These are phyloP conservation scores for Cryptosporidium sp. DNA, from an alignment of 169 alveolate species.

Conservation along the genomic window DNA sequence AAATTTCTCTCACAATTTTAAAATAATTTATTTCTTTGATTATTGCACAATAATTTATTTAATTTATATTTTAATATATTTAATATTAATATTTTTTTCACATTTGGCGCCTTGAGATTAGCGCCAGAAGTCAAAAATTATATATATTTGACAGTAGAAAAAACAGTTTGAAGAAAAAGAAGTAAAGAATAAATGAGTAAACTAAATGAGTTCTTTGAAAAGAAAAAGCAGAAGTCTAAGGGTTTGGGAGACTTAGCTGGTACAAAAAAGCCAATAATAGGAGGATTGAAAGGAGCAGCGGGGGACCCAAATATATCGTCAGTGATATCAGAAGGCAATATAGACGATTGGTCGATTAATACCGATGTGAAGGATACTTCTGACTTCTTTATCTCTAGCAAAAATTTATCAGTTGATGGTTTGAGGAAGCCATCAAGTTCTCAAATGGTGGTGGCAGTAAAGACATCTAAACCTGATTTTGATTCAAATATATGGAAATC, in stretches of 20 bases:
- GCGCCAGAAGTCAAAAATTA: neutral
- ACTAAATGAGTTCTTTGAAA: slow-evolving; percentile 62
- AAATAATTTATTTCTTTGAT: neutral
- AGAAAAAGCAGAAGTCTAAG: slow-evolving; percentile 59
- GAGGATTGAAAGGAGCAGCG: slow-evolving; percentile 20
- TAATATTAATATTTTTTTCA: neutral
- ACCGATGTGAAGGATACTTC: slow-evolving; percentile 43
- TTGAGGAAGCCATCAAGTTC: slow-evolving; percentile 21
- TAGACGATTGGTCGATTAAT: slow-evolving; percentile 66
- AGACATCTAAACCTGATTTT: slow-evolving; percentile 72
- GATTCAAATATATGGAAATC: slow-evolving; percentile 74
- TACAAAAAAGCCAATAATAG: slow-evolving; percentile 21
- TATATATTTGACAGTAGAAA: neutral
- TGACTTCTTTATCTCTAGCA: slow-evolving; percentile 7
- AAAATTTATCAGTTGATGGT: slow-evolving; percentile 14
- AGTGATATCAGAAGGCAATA: slow-evolving; percentile 35
- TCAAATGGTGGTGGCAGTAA: slow-evolving; percentile 66
- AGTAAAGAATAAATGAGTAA: slow-evolving; percentile 28
- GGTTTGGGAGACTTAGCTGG: slow-evolving; percentile 35
- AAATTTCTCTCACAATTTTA: too few species aligned
- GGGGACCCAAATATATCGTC: slow-evolving; percentile 34
- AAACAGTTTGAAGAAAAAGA: neutral
- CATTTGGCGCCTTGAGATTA: neutral
- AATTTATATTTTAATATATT: neutral
- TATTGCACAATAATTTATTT: neutral